These are phyloP conservation scores for Pythium rishiriense DNA, from an alignment of 352 stramenopile species.

Conservation along the genomic window DNA sequence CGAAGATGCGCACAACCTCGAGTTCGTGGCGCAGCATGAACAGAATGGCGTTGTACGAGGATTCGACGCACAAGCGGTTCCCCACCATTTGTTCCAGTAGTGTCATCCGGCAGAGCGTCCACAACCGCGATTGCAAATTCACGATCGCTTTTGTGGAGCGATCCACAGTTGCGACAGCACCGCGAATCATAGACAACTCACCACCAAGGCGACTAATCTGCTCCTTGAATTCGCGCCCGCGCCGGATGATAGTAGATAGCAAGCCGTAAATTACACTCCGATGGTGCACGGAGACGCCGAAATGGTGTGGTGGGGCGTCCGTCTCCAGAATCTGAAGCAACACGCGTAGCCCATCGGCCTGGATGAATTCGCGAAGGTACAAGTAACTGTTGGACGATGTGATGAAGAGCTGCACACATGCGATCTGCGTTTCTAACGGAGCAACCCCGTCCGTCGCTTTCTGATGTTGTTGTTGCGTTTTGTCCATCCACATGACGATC, in stretches of 20 bases:
- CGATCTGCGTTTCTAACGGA: conserved; percentile 32
- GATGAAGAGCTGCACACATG: conserved; percentile 55
- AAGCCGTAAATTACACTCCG: conserved; percentile 39
- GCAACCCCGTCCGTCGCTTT: background rate
- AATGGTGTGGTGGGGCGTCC: conserved; percentile 9
- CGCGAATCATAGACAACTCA: conserved; percentile 45
- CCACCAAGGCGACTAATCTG: conserved; percentile 47
- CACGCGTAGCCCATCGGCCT: conserved; percentile 49
- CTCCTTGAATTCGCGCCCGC: conserved; percentile 41
- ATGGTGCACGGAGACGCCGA: conserved; percentile 21
- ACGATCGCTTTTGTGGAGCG: background rate
- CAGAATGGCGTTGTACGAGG: conserved; percentile 32
- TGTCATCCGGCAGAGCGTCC: conserved; percentile 38
- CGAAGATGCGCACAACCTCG: conserved; percentile 44
- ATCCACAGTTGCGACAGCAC: conserved; percentile 28
- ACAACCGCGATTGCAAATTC: conserved; percentile 27
- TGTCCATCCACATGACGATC: conserved; percentile 72
- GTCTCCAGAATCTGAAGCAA: conserved; percentile 42
- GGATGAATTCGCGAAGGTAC: conserved; percentile 55
- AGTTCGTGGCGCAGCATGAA: conserved; percentile 47
- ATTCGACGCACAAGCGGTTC: conserved; percentile 35
- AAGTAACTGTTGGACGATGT: conserved; percentile 32
- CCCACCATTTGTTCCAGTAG: conserved; percentile 64
- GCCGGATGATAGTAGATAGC: conserved; percentile 43
- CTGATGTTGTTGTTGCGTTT: conserved; percentile 9